phyloP scores from a whole-genome alignment of 768 basidiomycete species.

The Saitozyma sp. region DNA sequence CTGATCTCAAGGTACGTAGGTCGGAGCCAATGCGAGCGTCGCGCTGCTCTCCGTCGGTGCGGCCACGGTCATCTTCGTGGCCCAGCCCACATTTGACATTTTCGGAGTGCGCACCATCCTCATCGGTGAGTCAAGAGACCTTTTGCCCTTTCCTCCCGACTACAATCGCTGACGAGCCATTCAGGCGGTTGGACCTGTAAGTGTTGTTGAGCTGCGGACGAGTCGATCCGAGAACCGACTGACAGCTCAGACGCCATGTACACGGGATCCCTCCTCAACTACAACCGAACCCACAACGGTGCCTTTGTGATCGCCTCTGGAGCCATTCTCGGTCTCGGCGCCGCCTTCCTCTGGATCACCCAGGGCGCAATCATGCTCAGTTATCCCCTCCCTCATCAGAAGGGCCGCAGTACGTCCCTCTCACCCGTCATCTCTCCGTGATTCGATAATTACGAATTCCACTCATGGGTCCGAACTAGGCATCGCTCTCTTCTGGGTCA shows the following conservation, averaged over 20 bases:
- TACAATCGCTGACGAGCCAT: too few species aligned
- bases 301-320: slow-evolving; percentile 11
- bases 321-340: slow-evolving; percentile 5
- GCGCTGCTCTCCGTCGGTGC: slow-evolving; percentile 8
- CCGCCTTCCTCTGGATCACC: slow-evolving; percentile 10
- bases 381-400: slow-evolving; percentile 10
- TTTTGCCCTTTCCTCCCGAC: too few species aligned
- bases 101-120: slow-evolving; percentile 8
- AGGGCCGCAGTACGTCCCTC: slow-evolving; percentile 1
- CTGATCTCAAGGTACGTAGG: slow-evolving; percentile 2
- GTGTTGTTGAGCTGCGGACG: not conserved
- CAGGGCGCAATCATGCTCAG: slow-evolving; percentile 8
- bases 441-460: not conserved
- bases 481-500: slow-evolving; percentile 8
- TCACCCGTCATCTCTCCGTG: not conserved
- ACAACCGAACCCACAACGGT: slow-evolving; percentile 5
- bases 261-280: slow-evolving; percentile 4
- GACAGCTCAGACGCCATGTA: slow-evolving; percentile 1
- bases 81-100: slow-evolving; percentile 12
- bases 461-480: not conserved
- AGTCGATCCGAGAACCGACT: not conserved
- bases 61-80: slow-evolving; percentile 6
- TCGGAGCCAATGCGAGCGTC: slow-evolving; percentile 11
- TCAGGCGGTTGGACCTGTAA: slow-evolving; percentile 5
- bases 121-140: slow-evolving; percentile 8